Evolutionary conservation across 306 rosid genomes (phyloP), one percentile per base, ranked within the genome.

Genomic region (Potentilla sterilis): DNA sequence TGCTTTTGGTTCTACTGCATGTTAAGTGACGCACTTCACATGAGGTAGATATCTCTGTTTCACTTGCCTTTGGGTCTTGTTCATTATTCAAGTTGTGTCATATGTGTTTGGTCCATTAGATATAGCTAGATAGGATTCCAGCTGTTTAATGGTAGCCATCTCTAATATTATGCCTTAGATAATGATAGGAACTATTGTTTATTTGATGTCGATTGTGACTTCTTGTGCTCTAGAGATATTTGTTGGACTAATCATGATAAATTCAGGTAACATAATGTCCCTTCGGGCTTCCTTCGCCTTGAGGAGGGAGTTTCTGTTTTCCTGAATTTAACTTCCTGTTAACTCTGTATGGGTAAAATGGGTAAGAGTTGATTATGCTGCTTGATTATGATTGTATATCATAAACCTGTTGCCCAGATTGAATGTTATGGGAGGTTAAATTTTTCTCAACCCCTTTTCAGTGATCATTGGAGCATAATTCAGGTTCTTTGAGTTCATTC

Each of bases 11-110:
- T 81, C 52, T 21, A 83, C 81, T 66, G 75, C 78, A 32, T 69
- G 77, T 55, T 75, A 79, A 84, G 85, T 82, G 77, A 87, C 85
- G 84, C 78, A 82, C 92, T 82, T 87, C 91, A 75, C 64, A 74
- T 75, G 83, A 92, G 96, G 96, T 92, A 92, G 97, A 78, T 70
- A 78, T 83, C 83, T 83, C 21, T 59, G 81, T 63, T 77, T 55
- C 77, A 77, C 75, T 67, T 58, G 77, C 18, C 79, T 72, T 11
- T 59, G 55, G 49, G 72, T 55, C 32, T 34, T 44, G 19, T 12
- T 69, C 68, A 75, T 79, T 58, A 14, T 52, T 81, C 13, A 42
- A 74, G 63, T 48, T 72, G 57, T 70, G 48, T 42, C 74, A 61
- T 37, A 14, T 61, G 47, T 78, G 68, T 74, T 64, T 70, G 48